A percentile compares a stretch with the other conserved stretches of the same genome.
Conservation (phyloP, 2,329 filamentous ascomycete species). For the Leptographium flavum region DNA sequence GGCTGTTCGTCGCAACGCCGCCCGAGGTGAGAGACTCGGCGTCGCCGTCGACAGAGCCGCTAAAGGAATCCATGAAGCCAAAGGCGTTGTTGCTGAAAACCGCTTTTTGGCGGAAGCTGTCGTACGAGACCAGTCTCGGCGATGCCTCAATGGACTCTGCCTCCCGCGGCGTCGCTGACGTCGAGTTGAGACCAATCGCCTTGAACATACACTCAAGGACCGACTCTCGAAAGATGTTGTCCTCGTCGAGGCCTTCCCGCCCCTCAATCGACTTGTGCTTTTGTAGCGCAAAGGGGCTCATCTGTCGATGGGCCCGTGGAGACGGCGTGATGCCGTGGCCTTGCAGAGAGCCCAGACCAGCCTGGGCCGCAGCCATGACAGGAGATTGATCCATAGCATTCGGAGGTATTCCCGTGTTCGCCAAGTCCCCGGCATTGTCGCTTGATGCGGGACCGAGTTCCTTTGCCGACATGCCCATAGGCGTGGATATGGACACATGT, state of each 20-base stretch:
- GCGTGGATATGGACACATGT: conserved; percentile 27
- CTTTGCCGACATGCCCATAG: conserved; percentile 24
- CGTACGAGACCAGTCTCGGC: conserved; percentile 70
- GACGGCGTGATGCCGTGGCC: conserved; percentile 17
- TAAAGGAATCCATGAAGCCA: conserved; percentile 77
- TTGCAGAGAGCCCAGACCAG: conserved; percentile 15
- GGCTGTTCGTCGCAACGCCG: conserved; percentile 36
- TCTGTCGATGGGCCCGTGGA: conserved; percentile 34
- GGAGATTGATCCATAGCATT: background rate
- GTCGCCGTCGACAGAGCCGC: conserved; percentile 65
- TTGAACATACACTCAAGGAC: conserved; percentile 95
- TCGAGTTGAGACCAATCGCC: conserved; percentile 67
- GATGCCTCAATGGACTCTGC: conserved; percentile 71
- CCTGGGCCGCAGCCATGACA: background rate
- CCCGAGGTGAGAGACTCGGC: conserved; percentile 72
- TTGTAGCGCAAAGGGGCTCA: conserved; percentile 43
- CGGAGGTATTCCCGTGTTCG: background rate
- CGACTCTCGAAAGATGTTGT: conserved; percentile 74
- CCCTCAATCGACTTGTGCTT: conserved; percentile 42
- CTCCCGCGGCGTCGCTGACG: conserved; percentile 49
- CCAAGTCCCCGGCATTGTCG: conserved; percentile 60
- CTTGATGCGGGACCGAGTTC: conserved; percentile 30
- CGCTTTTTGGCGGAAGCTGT: conserved; percentile 66
- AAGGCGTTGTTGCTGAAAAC: conserved; percentile 74
- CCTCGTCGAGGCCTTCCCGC: conserved; percentile 76